phyloP scores from a whole-genome alignment of 2,329 filamentous ascomycete species.

The Calonectria hawksworthii region DNA sequence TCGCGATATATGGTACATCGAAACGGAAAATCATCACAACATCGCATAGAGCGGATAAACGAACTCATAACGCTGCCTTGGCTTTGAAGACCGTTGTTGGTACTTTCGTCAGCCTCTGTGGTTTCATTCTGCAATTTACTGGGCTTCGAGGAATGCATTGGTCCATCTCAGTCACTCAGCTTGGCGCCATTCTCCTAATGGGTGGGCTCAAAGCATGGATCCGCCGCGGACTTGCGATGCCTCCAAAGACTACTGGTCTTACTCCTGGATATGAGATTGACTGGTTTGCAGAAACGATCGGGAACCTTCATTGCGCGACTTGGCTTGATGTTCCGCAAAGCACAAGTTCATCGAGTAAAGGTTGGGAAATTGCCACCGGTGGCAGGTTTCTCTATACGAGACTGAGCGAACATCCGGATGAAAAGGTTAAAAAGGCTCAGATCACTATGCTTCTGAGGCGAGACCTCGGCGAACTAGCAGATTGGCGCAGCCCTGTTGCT shows the following conservation, averaged over 20 bases:
- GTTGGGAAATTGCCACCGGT: background rate
- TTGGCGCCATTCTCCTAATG: background rate
- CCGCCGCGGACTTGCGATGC: background rate
- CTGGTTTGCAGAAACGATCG: background rate
- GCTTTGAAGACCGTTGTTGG: background rate
- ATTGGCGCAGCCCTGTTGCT: background rate
- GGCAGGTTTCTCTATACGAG: no score
- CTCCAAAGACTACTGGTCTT: background rate
- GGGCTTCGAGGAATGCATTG: background rate
- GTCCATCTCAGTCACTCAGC: background rate
- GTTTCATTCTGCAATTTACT: background rate
- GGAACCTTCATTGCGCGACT: background rate
- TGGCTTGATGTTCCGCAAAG: background rate
- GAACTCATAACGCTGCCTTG: background rate
- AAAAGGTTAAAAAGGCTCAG: background rate
- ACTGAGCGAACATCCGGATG: no score
- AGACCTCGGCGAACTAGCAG: background rate
- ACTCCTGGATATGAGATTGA: background rate
- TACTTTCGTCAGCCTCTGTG: background rate
- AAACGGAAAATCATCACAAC: background rate
- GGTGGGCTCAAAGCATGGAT: background rate
- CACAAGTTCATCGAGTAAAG: background rate
- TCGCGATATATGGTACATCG: constrained; percentile 24
- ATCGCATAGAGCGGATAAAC: background rate
- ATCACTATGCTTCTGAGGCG: no score